Base-by-base conservation (phyloP, 1,139 yeast genomes). In the Magnusiomyces magnusii region DNA sequence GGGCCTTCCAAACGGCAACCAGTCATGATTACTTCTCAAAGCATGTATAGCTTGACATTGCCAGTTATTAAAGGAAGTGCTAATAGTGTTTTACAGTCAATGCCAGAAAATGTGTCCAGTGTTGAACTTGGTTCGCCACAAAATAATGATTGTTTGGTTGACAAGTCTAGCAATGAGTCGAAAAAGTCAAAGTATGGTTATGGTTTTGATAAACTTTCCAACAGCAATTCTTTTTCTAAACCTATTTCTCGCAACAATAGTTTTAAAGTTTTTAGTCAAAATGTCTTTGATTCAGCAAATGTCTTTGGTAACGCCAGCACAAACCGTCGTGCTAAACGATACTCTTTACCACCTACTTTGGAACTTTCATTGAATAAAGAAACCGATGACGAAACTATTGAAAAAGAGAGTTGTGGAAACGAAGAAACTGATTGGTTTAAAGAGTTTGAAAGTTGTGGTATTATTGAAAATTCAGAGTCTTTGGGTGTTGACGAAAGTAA, bases 21-120 rank as follows among this genome's bases (percentile, higher is more conserved):
- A 23, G 54, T 25, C 28, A 23, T 36, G 54, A 31, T 31, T 19
- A 51, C 54, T 21, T 34, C 54, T 51, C 47, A 51, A 36, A 51
- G 54, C 47, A 36, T 51, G 54, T 51, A 51, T 31, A 51, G 25
- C 31, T 24, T 51, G 44, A 3, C 54, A 2, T 36, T 51, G 27
- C 47, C 54, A 2, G 23, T 39, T 23, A 51, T 51, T 13, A 51
- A 36, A 17, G 47, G 54, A 13, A 51, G 54, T 28, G 9, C 54
- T 2, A 3, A 36, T 24, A 36, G 13, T 24, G 54, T 51, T 15
- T 39, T 39, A n/a, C 19, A 39, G 19, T 10, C 44, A 3, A 39
- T n/a, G 19, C 27, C 24, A 19, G 49, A 44, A 23, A n/a, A n/a
- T n/a, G 44, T 41, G 7, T 9, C 7, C 19, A 17, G 44, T 41